Evolutionary conservation across 2,329 filamentous ascomycete species (phyloP), one percentile per base, ranked within the genome.

Genomic region (Neurospora sp.): DNA sequence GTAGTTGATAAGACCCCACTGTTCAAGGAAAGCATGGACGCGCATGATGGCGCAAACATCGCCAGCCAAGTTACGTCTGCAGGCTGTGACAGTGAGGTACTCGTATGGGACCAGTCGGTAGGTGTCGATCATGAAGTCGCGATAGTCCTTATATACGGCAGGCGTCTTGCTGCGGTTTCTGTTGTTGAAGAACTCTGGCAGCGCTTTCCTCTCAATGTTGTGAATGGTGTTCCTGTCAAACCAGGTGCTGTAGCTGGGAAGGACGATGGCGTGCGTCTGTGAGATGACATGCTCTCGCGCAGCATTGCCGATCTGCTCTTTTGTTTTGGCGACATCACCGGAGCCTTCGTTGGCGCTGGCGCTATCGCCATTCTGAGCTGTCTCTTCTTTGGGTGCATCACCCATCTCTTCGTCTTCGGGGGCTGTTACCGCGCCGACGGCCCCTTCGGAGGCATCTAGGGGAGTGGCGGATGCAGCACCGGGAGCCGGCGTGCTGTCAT

Each of bases 51-150:
- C 95, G 82, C 96, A 99, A 39, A 99, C 96, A 81, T 99, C 96
- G 74, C 96, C 96, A 28, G 96, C 96, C 77, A 99, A 82, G 79
- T 99, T 99, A 75, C 96, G 89, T 73, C 96, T 88, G 79, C 96
- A 99, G 68, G 96, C 96, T 11, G 96, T 99, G 69, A 99, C 95
- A 5, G 96, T 99, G 69, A 99, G 86, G 78, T 99, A 99, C 80
- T 99, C 96, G 69, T 93, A 87, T 5, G 96, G 96, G 78, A 98
- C 99, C 70, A 99, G 84, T 43, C 96, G 91, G 81, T 99, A 99
- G 15, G 96, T 98, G 83, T 99, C 99, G 83, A 99, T 93, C 96
- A 99, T 99, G 79, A 99, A 99, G 78, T 99, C 96, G 75, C 96
- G 91, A 81, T 99, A 99, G 79, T 99, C 96, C 82, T 98, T 98